phyloP scores from a whole-genome alignment of 2,329 filamentous ascomycete species.

The Rachicladosporium sp. region DNA sequence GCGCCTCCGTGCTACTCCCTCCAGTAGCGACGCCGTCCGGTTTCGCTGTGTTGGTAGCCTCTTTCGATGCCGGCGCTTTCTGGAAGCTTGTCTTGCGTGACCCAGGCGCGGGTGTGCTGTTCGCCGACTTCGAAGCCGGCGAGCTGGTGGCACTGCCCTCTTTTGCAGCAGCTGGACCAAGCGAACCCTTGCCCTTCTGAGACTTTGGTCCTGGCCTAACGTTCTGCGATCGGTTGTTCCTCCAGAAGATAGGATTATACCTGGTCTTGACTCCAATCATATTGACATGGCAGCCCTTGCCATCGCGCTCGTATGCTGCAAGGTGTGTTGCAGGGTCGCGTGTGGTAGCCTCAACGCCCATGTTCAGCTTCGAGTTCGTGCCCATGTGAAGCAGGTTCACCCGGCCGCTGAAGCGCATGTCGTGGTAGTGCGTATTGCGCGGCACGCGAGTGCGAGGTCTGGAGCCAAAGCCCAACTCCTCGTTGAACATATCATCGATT shows the following conservation, averaged over 20 bases:
- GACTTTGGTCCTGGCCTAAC: slow-evolving; percentile 2
- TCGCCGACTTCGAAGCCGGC: slow-evolving; percentile 2
- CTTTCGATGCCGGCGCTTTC: slow-evolving; percentile 2
- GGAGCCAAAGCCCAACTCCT: slow-evolving; percentile 36
- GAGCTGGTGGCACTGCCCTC: slow-evolving; percentile 2
- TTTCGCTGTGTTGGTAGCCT: too few relatives aligned
- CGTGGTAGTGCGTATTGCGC: slow-evolving; percentile 12
- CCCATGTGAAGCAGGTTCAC: background rate
- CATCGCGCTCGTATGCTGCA: slow-evolving; percentile 7
- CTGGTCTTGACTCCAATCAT: slow-evolving; percentile 15
- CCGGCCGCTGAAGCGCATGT: background rate
- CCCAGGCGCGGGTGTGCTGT: slow-evolving; percentile 3
- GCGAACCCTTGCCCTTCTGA: background rate
- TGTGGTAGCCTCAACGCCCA: slow-evolving; percentile 10
- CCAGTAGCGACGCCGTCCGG: too few relatives aligned
- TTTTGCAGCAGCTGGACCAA: background rate
- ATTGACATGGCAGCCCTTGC: slow-evolving; percentile 16
- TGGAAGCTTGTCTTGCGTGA: slow-evolving; percentile 8
- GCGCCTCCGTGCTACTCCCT: too few relatives aligned
- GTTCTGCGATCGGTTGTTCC: slow-evolving; percentile 1
- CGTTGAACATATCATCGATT: slow-evolving; percentile 30
- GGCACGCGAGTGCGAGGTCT: slow-evolving; percentile 25
- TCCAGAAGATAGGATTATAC: slow-evolving; percentile 11
- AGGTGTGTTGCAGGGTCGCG: slow-evolving; percentile 1
- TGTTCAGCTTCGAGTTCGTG: slow-evolving; percentile 8